Evolutionary conservation across 345 rosid genomes (phyloP).

Genomic region (Anastatica hierochuntica): DNA sequence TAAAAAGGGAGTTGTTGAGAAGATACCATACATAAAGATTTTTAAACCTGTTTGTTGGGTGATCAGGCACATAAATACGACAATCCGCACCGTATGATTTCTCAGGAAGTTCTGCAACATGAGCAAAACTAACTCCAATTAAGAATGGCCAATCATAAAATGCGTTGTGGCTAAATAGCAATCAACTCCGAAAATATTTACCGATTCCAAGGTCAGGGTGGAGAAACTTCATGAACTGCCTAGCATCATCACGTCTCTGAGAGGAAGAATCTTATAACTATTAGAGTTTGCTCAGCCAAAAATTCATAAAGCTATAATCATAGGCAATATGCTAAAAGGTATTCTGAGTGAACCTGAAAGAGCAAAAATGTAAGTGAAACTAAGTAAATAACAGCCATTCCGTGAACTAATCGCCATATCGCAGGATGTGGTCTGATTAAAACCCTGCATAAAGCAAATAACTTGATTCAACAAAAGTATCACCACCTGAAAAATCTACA

Average conservation of each 20-base stretch:
- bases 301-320: not conserved
- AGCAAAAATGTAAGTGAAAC: slow-evolving; percentile 91
- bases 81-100: too few relatives aligned
- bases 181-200: slow-evolving; percentile 29
- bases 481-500: not conserved
- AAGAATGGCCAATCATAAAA: not conserved
- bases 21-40: slow-evolving; percentile 97
- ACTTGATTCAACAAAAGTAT: slow-evolving; percentile 13
- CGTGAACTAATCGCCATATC: slow-evolving; percentile 97
- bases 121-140: slow-evolving; percentile 7
- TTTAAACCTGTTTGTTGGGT: slow-evolving; percentile 94
- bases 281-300: slow-evolving; percentile 22
- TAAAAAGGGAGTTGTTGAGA: slow-evolving; percentile 33
- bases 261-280: slow-evolving; percentile 4
- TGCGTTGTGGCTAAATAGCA: not conserved
- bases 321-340: not conserved
- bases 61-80: slow-evolving; percentile 76
- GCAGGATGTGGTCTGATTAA: slow-evolving; percentile 98
- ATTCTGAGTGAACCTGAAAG: slow-evolving; percentile 64
- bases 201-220: slow-evolving; percentile 96
- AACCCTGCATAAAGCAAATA: slow-evolving; percentile 42
- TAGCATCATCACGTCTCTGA: slow-evolving; percentile 93
- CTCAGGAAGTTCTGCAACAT: slow-evolving; percentile 85
- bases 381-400: slow-evolving; percentile 90
- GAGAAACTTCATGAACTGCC: slow-evolving; percentile 97